phyloP scores from a whole-genome alignment of 805 yeast species.

The Nakazawaea laoshanensis region DNA sequence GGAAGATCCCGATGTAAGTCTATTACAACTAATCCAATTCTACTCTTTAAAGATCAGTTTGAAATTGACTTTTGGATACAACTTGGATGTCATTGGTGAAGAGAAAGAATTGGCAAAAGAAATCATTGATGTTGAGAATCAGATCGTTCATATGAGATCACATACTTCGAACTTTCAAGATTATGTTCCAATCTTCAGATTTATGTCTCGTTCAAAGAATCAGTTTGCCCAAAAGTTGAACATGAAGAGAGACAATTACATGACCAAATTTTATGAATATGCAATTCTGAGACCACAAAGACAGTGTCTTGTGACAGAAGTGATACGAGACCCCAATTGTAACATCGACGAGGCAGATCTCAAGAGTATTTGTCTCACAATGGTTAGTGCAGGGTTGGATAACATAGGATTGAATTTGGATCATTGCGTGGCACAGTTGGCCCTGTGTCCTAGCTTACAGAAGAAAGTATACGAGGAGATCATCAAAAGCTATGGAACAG shows the following conservation, averaged over 20 bases:
- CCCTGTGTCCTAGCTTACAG: slow-evolving; percentile 34
- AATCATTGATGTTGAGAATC: slow-evolving; percentile 46
- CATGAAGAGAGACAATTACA: slow-evolving; percentile 38
- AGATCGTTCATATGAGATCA: slow-evolving; percentile 48
- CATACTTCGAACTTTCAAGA: slow-evolving; percentile 49
- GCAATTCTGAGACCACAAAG: slow-evolving; percentile 4
- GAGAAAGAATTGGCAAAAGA: slow-evolving; percentile 35
- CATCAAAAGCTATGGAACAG: slow-evolving; percentile 22
- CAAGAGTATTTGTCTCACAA: slow-evolving; percentile 56
- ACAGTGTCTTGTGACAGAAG: slow-evolving; percentile 20
- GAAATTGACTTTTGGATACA: slow-evolving; percentile 45
- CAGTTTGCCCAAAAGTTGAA: slow-evolving; percentile 15
- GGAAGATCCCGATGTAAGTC: slow-evolving; percentile 24
- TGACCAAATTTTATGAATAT: slow-evolving; percentile 27
- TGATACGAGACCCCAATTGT: slow-evolving; percentile 13
- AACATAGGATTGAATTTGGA: slow-evolving; percentile 58
- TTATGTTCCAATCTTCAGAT: slow-evolving; percentile 35
- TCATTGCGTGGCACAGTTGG: slow-evolving; percentile 52
- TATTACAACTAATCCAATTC: slow-evolving; percentile 35
- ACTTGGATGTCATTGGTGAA: slow-evolving; percentile 23
- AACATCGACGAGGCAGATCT: slow-evolving; percentile 32
- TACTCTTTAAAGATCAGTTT: slow-evolving; percentile 45
- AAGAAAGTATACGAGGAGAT: slow-evolving; percentile 33
- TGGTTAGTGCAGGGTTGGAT: slow-evolving; percentile 76
- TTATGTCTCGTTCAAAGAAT: slow-evolving; percentile 30